Percentiles rank a stretch among this genome's conserved stretches.
Conservation (phyloP, 1,284 basidiomycete genomes). For the Cutaneotrichosporon cutaneum region DNA sequence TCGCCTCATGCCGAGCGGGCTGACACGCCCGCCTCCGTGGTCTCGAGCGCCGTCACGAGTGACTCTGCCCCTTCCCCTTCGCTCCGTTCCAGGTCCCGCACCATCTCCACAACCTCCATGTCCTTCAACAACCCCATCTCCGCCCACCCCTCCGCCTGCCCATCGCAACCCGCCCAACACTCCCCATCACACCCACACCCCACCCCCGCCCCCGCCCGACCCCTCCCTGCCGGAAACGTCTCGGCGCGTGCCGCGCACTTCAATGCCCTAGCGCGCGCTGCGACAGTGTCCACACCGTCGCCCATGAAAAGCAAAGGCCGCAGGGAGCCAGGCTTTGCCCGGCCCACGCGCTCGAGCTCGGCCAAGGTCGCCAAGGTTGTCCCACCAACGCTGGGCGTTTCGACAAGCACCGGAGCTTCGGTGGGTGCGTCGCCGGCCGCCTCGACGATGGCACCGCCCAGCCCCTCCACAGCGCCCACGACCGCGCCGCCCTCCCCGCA, state of each 20-base stretch:
- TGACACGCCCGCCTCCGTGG: not conserved
- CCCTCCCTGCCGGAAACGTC: not conserved
- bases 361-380: not conserved
- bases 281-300: constrained; percentile 2
- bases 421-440: not conserved
- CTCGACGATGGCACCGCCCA: not conserved
- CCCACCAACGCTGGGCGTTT: not conserved
- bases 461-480: not conserved
- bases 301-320: not conserved
- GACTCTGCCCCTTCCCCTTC: not conserved
- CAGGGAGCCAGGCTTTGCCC: constrained; percentile 1
- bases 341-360: not conserved
- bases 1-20: not conserved
- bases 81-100: not conserved
- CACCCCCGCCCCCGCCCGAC: not conserved
- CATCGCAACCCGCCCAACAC: not conserved
- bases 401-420: not conserved
- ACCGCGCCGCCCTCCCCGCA: not conserved
- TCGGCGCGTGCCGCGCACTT: constrained; percentile 3
- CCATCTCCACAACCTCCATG: not conserved
- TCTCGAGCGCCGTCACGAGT: not conserved
- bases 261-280: constrained; percentile 1
- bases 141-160: not conserved
- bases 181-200: too few relatives aligned
- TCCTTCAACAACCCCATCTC: not conserved